Percentiles rank a stretch among this genome's conserved stretches.
Conservation (phyloP, 2,329 filamentous ascomycete genomes). For the Cercospora nicotianae region DNA sequence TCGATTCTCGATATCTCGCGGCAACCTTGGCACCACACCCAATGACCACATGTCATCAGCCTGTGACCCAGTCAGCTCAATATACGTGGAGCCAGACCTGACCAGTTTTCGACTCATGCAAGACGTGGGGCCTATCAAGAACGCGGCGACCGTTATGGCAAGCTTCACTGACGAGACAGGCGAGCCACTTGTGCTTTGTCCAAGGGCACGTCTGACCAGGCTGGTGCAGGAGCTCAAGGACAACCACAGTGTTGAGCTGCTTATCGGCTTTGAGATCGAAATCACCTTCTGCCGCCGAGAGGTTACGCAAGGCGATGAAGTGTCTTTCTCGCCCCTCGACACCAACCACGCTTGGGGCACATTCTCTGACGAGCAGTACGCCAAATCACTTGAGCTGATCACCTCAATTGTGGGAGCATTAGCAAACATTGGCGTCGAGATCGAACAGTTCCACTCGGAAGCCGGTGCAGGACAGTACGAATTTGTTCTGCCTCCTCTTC, state of each 20-base stretch:
- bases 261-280: conserved; percentile 80
- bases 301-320: neutral
- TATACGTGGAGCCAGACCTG: conserved; percentile 66
- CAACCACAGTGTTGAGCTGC: conserved; percentile 57
- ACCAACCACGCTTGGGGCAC: conserved; percentile 71
- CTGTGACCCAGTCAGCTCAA: conserved; percentile 62
- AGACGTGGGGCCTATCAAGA: conserved; percentile 44
- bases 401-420: conserved; percentile 66
- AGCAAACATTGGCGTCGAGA: conserved; percentile 60
- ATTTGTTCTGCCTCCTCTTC: conserved; percentile 64
- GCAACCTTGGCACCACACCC: conserved; percentile 66
- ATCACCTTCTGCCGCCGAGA: conserved; percentile 61
- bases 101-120: conserved; percentile 58
- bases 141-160: conserved; percentile 65
- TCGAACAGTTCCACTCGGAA: conserved; percentile 75
- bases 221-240: conserved; percentile 55
- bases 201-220: conserved; percentile 49
- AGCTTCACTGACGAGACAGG: conserved; percentile 63
- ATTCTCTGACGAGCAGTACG: conserved; percentile 62
- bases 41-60: conserved; percentile 60
- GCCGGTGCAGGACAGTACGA: conserved; percentile 74
- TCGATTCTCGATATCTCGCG: conserved; percentile 62
- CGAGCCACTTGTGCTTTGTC: conserved; percentile 58
- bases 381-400: conserved; percentile 58
- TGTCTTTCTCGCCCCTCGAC: conserved; percentile 48